Percentiles rank a stretch among this genome's conserved stretches.
phyloP scores from a whole-genome alignment of 2,329 filamentous ascomycete genomes.

The Cladosporium sp. region DNA sequence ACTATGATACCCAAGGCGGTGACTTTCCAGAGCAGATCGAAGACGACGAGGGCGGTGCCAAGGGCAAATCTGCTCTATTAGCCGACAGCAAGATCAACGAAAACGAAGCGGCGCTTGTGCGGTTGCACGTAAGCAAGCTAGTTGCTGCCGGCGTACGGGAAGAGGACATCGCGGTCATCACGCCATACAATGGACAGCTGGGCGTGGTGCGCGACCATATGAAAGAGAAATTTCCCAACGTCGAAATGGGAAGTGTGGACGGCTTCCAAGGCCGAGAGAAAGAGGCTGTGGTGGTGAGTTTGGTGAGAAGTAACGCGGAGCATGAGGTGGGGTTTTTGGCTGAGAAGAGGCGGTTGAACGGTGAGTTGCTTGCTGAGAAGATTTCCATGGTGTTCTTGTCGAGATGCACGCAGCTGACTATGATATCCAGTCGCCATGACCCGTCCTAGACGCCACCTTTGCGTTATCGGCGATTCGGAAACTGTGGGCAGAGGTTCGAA shows the following conservation, averaged over 20 bases:
- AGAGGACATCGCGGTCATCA: slow-evolving; percentile 87
- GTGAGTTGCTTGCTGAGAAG: slow-evolving; percentile 49
- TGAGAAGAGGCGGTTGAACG: slow-evolving; percentile 88
- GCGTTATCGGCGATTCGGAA: slow-evolving; percentile 88
- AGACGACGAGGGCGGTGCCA: slow-evolving; percentile 59
- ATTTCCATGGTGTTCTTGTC: background rate
- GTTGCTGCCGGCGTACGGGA: slow-evolving; percentile 74
- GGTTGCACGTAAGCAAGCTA: slow-evolving; percentile 68
- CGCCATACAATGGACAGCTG: slow-evolving; percentile 93
- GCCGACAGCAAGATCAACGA: slow-evolving; percentile 87
- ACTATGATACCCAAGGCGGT: slow-evolving; percentile 97
- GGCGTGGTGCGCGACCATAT: slow-evolving; percentile 69
- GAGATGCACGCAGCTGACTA: slow-evolving; percentile 3
- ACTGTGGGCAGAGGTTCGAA: slow-evolving; percentile 82
- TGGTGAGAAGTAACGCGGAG: slow-evolving; percentile 86
- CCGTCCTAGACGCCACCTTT: slow-evolving; percentile 81
- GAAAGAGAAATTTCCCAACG: slow-evolving; percentile 73
- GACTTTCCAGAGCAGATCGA: slow-evolving; percentile 64
- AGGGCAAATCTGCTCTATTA: slow-evolving; percentile 49
- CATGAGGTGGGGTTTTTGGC: slow-evolving; percentile 88
- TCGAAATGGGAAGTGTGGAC: slow-evolving; percentile 95
- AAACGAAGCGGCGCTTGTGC: slow-evolving; percentile 78
- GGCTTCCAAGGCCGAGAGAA: slow-evolving; percentile 97
- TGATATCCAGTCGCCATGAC: slow-evolving; percentile 80
- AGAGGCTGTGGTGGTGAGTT: slow-evolving; percentile 85